Evolutionary conservation across 73 alveolate genomes (phyloP), one percentile per base, ranked within the genome.

Genomic region (Breviolum minutum): DNA sequence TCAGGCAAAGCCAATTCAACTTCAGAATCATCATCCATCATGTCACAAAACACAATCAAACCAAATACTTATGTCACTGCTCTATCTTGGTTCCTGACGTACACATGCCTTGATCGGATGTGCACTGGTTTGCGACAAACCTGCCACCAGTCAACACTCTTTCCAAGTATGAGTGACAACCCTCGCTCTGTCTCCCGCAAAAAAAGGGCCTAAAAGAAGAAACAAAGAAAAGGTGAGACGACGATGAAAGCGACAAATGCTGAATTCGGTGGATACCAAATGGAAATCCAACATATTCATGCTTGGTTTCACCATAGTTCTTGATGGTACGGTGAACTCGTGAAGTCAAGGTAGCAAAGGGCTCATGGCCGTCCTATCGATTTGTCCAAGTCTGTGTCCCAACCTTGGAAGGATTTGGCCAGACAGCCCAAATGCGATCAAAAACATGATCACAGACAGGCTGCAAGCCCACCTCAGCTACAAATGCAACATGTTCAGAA

Each of bases 91-190:
- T 40, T 19, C 88, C 88, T 19, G 81, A 62, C 98, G 98, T 92
- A 62, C 98, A 92, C 98, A 92, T 92, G 40, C 98, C 98, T 60
- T 62, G 98, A 81, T 92, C 98, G 40, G 98, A 92, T 9, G 98
- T 92, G 81, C 98, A 92, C 70, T 92, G 98, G 62, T 40, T 92
- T 19, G 98, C 68, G 40, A 76, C 90, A 76, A 92, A 92, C 98
- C 98, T 92, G 74, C 76, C 54, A 40, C 54, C 54, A 3, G 54
- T 40, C 54, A 40, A 40, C 54, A 40, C 0, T 40, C 54, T 40
- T 40, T 40, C 54, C 0, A 40, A 40, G 54, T 40, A 40, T 2
- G 5, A 40, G 3, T 40, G 54, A 40, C 54, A 40, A 40, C 54
- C 54, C 54, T 40, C 54, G 54, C 54, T 40, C 54, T 40, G 54